phyloP scores from a whole-genome alignment of 768 basidiomycete species.

The Glaciozyma antarctica region DNA sequence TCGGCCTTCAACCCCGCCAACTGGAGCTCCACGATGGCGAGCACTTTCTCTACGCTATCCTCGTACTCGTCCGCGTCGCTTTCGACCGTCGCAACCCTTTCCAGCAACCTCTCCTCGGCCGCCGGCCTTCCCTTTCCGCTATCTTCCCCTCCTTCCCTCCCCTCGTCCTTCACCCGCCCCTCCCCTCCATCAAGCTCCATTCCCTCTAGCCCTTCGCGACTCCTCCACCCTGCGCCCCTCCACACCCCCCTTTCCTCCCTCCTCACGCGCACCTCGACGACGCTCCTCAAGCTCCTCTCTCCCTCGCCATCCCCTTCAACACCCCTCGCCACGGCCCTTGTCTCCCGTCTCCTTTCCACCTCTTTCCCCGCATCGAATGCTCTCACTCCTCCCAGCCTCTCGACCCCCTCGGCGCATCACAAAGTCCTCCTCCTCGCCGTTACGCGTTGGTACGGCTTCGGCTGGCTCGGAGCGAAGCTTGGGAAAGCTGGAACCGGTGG shows the following conservation, averaged over 20 bases:
- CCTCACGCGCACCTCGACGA: not conserved
- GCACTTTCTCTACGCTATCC: not conserved
- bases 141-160: not conserved
- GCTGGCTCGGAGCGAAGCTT: not conserved
- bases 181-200: not conserved
- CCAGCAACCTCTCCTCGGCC: not conserved
- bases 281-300: not conserved
- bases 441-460: not conserved
- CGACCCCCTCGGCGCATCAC: not conserved
- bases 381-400: not conserved
- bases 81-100: not conserved
- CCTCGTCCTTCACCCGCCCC: not conserved
- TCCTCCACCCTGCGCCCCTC: not conserved
- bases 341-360: not conserved
- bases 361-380: not conserved
- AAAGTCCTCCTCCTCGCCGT: conserved; percentile 4
- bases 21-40: not conserved
- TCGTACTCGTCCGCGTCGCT: not conserved
- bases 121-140: not conserved
- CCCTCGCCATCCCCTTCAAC: not conserved
- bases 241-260: not conserved
- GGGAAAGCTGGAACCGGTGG: not conserved
- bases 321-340: not conserved
- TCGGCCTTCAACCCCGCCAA: not conserved
- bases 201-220: not conserved